Base-by-base conservation (phyloP, 179 eudicot species). In the Heliamphora pulchella region DNA sequence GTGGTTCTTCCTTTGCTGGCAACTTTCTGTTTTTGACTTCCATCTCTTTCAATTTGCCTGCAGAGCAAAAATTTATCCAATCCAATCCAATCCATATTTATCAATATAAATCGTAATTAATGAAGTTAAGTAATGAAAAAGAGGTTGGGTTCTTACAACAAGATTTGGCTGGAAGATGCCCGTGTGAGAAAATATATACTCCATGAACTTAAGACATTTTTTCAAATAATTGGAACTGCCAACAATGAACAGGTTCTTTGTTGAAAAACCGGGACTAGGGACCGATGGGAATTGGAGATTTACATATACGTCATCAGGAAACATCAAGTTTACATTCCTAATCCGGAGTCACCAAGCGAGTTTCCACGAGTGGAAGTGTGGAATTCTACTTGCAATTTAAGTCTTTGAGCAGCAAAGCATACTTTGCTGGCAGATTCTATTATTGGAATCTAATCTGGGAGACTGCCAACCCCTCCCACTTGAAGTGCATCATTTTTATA, bases 11-110 rank as follows among this genome's bases (percentile, higher is more conserved):
- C 63, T 82, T 85, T 31, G 76, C 80, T 54, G 87, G 79, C 53
- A 82, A 72, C 80, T 92, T 94, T 65, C 94, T 98, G 63, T 81
- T 89, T 87, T 92, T 92, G 2, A 76, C 87, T 18, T 89, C 91
- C 84, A 85, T 84, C 14, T 91, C 91, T 84, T 90, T 96, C 79
- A 91, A 78, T 80, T 92, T 96, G 65, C 95, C 98, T 96, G 96
- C 72, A 81, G 82, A 44, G 54, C 44, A 50, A 78, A 74, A 69
- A 43, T 54, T 74, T 5, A n/a, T n/a, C n/a, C n/a, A n/a, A 62
- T 6, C 8, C 43, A 8, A 43, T 39, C 18, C 44, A 48, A 50
- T 1, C 66, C 41, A 74, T 2, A 53, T 10, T 31, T 69, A 57
- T 41, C 11, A 17, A 50, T 9, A 64, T 48, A 3, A 47, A 67